Evolutionary conservation across 176 grass and related monocot species (phyloP).

Genomic region (Oryza brachyantha): DNA sequence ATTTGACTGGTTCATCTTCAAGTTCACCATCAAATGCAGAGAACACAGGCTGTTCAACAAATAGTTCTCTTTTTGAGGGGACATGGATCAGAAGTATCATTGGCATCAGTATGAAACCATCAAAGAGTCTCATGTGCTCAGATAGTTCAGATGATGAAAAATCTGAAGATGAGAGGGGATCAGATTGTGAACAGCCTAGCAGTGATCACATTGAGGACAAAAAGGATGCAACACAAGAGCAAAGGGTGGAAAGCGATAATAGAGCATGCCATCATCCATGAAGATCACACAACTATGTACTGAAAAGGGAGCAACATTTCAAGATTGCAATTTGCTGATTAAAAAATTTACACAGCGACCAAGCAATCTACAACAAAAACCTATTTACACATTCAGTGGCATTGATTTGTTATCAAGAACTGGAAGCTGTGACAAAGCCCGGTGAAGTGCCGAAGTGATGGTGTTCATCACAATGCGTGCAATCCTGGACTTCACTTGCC

Average conservation of each 20-base stretch:
- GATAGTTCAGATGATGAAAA: slow-evolving; percentile 35
- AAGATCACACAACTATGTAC: slow-evolving; percentile 2
- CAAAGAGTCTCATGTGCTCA: slow-evolving; percentile 18
- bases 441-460: slow-evolving; percentile 33
- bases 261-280: slow-evolving; percentile 12
- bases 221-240: not conserved
- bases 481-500: slow-evolving; percentile 57
- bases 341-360: not conserved
- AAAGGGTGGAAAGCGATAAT: slow-evolving; percentile 1
- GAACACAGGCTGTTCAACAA: slow-evolving; percentile 19
- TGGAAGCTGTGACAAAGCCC: slow-evolving; percentile 27
- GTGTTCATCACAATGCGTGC: slow-evolving; percentile 34
- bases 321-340: slow-evolving; percentile 26
- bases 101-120: slow-evolving; percentile 43
- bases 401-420: slow-evolving; percentile 47
- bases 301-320: slow-evolving; percentile 35
- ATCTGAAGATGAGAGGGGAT: slow-evolving; percentile 12
- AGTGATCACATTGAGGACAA: not conserved
- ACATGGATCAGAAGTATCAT: slow-evolving; percentile 43
- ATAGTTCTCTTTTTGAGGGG: slow-evolving; percentile 26
- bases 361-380: not conserved
- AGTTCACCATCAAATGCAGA: slow-evolving; percentile 29
- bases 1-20: slow-evolving; percentile 33
- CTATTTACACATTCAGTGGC: not conserved
- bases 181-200: not conserved